Percentiles rank a stretch among this genome's conserved stretches.
Conservation (phyloP, 2,329 filamentous ascomycete species). For the Aspergillus sp. region DNA sequence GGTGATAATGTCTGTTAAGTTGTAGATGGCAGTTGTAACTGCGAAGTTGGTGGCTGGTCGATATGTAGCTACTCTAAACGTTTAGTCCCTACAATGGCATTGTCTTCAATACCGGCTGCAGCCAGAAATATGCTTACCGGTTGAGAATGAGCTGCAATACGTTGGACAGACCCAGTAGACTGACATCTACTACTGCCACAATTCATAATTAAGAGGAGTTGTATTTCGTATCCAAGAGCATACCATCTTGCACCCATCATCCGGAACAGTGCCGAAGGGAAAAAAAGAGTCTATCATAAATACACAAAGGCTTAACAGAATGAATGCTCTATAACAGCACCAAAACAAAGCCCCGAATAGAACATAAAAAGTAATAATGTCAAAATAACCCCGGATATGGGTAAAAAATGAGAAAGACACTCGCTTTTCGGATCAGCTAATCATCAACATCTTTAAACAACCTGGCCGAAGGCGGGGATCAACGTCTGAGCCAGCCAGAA, state of each 20-base stretch:
- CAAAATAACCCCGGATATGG: background rate
- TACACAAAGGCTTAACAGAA: constrained; percentile 23
- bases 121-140: too few species aligned
- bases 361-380: constrained; percentile 9
- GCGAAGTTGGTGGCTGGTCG: too few species aligned
- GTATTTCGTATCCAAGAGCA: constrained; percentile 16
- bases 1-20: too few species aligned
- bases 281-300: constrained; percentile 21
- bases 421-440: constrained; percentile 20
- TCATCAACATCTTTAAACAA: constrained; percentile 50
- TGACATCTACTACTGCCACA: background rate
- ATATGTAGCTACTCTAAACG: too few species aligned
- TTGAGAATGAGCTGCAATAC: too few species aligned
- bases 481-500: constrained; percentile 99
- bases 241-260: constrained; percentile 11
- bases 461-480: constrained; percentile 84
- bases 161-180: background rate
- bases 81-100: too few species aligned
- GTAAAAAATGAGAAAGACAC: constrained; percentile 14
- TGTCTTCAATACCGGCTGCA: too few species aligned
- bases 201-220: constrained; percentile 24
- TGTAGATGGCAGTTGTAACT: too few species aligned
- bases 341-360: constrained; percentile 13
- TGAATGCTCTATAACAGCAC: constrained; percentile 24
- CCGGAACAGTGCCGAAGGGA: constrained; percentile 11